These are phyloP conservation scores for Barnettozyma pratensis DNA, from an alignment of 805 yeast genomes.

Conservation along the genomic window DNA sequence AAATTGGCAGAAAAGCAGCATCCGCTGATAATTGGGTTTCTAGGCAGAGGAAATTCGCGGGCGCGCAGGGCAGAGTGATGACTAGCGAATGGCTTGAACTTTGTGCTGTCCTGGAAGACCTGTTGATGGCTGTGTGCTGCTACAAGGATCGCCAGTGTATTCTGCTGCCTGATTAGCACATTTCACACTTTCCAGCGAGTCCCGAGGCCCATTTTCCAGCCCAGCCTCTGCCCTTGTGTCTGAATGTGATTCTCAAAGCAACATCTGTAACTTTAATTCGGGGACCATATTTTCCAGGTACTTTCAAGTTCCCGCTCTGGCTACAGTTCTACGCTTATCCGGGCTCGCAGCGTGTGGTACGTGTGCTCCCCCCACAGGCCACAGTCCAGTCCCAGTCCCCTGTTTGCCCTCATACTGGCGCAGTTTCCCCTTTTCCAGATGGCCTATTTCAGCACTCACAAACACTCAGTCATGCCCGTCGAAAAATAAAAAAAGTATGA, in stretches of 20 bases:
- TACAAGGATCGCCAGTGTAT: background rate
- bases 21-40: background rate
- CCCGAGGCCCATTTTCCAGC: no score
- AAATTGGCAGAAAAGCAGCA: background rate
- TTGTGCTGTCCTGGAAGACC: background rate
- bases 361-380: no score
- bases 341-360: background rate
- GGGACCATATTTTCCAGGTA: background rate
- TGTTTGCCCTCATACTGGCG: no score
- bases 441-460: background rate
- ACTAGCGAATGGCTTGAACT: background rate
- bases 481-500: no score
- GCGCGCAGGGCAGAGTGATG: background rate
- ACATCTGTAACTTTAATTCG: background rate
- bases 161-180: background rate
- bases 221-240: background rate
- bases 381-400: no score
- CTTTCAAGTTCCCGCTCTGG: background rate
- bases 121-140: background rate
- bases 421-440: no score
- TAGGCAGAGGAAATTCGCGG: background rate
- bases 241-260: background rate
- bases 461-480: no score
- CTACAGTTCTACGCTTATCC: background rate
- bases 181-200: no score